Evolutionary conservation across 2,329 filamentous ascomycete species (phyloP).

Genomic region (Fusarium avenaceum): DNA sequence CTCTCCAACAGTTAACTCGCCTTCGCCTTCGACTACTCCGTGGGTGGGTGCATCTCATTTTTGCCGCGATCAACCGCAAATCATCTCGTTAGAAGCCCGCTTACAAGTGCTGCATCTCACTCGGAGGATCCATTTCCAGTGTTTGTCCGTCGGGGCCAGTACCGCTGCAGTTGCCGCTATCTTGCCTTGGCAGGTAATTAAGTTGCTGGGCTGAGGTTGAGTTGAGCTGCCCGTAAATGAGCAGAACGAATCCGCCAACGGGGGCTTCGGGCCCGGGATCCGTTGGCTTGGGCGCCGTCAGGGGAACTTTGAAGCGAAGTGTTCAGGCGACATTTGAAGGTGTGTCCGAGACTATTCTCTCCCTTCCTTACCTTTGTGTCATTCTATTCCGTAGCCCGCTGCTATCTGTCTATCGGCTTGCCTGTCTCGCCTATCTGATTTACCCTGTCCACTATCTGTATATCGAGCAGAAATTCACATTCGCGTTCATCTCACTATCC

Average conservation of each 20-base stretch:
- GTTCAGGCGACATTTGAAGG: slow-evolving; percentile 73
- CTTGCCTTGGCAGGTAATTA: neutral
- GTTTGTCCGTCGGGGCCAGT: neutral
- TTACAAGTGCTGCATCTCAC: slow-evolving; percentile 10
- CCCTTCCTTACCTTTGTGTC: neutral
- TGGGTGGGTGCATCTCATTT: neutral
- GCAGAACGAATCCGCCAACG: slow-evolving; percentile 67
- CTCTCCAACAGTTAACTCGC: neutral
- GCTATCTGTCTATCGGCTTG: slow-evolving; percentile 3
- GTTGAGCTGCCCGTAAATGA: slow-evolving; percentile 57
- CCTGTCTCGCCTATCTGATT: slow-evolving; percentile 32
- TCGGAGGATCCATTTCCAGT: slow-evolving; percentile 27
- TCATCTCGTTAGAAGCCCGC: slow-evolving; percentile 24
- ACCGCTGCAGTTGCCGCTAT: neutral
- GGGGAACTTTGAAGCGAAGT: slow-evolving; percentile 65
- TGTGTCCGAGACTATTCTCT: slow-evolving; percentile 53
- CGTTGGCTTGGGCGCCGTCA: slow-evolving; percentile 56
- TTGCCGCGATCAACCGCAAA: slow-evolving; percentile 16
- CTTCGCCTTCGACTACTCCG: neutral
- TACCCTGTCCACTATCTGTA: slow-evolving; percentile 11
- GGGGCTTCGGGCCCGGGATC: slow-evolving; percentile 64
- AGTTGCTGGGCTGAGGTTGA: neutral
- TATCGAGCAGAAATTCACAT: slow-evolving; percentile 5
- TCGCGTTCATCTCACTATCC: neutral
- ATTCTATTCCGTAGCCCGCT: neutral